Evolutionary conservation across 2,329 filamentous ascomycete species (phyloP), one percentile per base, ranked within the genome.

Genomic region (Nemania abortiva): DNA sequence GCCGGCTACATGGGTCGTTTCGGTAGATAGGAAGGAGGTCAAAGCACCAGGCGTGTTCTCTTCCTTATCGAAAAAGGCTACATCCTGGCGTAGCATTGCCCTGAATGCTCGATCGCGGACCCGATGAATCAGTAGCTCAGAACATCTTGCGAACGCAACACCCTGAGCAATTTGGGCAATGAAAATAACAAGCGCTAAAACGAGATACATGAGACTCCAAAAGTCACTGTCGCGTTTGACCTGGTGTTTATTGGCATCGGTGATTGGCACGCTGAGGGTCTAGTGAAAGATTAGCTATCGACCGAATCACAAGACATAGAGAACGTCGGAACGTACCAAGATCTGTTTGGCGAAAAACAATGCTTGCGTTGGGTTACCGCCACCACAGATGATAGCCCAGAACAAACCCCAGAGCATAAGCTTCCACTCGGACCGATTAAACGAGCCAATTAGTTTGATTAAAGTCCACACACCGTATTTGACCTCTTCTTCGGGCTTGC

Each of bases 341-440:
- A 98, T 95, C 66, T 94, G 88, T 81, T 98, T 97, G 75, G 94
- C 91, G 76, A 98, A 97, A 81, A 98, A 91, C 72, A 98, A 89
- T 72, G 92, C 87, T 76, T 91, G 88, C 0, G 87, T 89, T 11
- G 93, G 93, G 78, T 97, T 94, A 60, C 91, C 94, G 69, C 90
- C 91, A 79, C 94, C 95, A 69, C 91, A 92, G 71, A 97, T 89
- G 76, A 91, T 85, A 27, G 91, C 90, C 78, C 91, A 94, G 78
- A 91, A 76, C 18, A 97, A 82, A 10, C 93, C 95, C 65, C 91
- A 70, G 1, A 90, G 39, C 93, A 97, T 95, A 42, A 89, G 83
- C 18, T 86, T 83, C 85, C 87, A 89, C 78, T 97, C 94, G 0
- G 85, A 80, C 61, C 80, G 86, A 82, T 98, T 98, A 84, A 97